phyloP scores from a whole-genome alignment of 1,139 yeast genomes.

The Blastobotrys proliferans region DNA sequence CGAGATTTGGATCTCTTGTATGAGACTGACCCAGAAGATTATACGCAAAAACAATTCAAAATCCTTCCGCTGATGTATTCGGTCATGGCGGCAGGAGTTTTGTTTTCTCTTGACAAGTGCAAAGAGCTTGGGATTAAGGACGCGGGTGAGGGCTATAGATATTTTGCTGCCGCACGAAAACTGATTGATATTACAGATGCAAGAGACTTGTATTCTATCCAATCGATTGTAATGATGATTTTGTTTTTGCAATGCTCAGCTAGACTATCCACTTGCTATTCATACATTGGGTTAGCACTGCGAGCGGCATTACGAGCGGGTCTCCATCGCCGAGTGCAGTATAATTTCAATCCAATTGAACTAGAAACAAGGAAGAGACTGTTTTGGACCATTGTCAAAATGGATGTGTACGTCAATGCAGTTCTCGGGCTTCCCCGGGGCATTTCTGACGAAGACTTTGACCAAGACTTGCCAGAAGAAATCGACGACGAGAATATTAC shows the following conservation, averaged over 20 bases:
- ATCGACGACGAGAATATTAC: constrained; percentile 86
- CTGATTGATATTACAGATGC: constrained; percentile 67
- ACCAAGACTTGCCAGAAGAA: constrained; percentile 82
- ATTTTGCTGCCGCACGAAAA: constrained; percentile 77
- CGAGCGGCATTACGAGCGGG: constrained; percentile 87
- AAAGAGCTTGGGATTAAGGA: constrained; percentile 39
- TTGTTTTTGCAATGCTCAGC: constrained; percentile 88
- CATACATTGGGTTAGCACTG: constrained; percentile 88
- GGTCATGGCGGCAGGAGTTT: constrained; percentile 67
- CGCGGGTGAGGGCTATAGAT: constrained; percentile 65
- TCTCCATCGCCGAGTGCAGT: constrained; percentile 68
- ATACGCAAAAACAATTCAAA: constrained; percentile 69
- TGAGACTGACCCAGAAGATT: constrained; percentile 64
- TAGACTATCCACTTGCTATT: constrained; percentile 81
- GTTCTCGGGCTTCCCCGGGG: constrained; percentile 81
- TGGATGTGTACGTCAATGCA: constrained; percentile 88
- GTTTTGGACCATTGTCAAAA: constrained; percentile 84
- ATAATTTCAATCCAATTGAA: constrained; percentile 74
- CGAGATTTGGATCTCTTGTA: constrained; percentile 54
- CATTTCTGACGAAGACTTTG: constrained; percentile 69
- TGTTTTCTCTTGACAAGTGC: constrained; percentile 47
- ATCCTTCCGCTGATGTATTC: constrained; percentile 76
- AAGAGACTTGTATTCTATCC: constrained; percentile 60
- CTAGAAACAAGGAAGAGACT: constrained; percentile 79
- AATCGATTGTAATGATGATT: constrained; percentile 62